A percentile compares a stretch with the other conserved stretches of the same genome.
Conservation (phyloP, 257 asterid genomes). For the Scutellaria barbata region DNA sequence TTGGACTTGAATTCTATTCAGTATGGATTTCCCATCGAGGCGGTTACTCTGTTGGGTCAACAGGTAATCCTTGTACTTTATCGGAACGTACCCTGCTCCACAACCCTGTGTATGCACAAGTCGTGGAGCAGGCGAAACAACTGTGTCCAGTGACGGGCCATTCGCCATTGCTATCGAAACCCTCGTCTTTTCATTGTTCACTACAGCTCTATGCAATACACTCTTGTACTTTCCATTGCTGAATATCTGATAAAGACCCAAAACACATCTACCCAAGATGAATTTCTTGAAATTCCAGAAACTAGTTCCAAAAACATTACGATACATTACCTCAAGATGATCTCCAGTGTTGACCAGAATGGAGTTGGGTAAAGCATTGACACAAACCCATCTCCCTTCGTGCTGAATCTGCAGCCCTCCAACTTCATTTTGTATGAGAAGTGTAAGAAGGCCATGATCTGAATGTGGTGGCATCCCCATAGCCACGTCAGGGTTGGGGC, state of each 20-base stretch:
- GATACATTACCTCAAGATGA: conserved; percentile 85
- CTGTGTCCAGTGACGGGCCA: conserved; percentile 68
- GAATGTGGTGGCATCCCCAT: conserved; percentile 81
- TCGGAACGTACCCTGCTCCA: conserved; percentile 45
- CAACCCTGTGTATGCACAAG: conserved; percentile 36
- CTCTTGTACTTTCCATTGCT: conserved; percentile 90
- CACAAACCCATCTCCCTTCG: conserved; percentile 60
- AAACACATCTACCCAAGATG: no score
- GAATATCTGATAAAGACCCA: conserved; percentile 50
- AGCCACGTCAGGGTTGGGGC: conserved; percentile 70
- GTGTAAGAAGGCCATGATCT: conserved; percentile 79
- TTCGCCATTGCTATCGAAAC: conserved; percentile 67
- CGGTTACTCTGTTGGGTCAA: conserved; percentile 57
- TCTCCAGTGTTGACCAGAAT: conserved; percentile 70
- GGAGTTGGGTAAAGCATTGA: conserved; percentile 58
- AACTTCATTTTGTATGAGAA: conserved; percentile 63
- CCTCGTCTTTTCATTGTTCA: conserved; percentile 60
- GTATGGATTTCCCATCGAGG: conserved; percentile 57
- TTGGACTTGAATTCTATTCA: conserved; percentile 47
- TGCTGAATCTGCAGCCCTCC: conserved; percentile 73
- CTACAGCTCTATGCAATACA: conserved; percentile 73
- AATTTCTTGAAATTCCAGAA: no score
- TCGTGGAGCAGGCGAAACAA: conserved; percentile 51
- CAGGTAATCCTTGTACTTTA: conserved; percentile 66
- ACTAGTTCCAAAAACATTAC: no score